Evolutionary conservation across 2,329 filamentous ascomycete species (phyloP).

Genomic region (Fusarium sp.): DNA sequence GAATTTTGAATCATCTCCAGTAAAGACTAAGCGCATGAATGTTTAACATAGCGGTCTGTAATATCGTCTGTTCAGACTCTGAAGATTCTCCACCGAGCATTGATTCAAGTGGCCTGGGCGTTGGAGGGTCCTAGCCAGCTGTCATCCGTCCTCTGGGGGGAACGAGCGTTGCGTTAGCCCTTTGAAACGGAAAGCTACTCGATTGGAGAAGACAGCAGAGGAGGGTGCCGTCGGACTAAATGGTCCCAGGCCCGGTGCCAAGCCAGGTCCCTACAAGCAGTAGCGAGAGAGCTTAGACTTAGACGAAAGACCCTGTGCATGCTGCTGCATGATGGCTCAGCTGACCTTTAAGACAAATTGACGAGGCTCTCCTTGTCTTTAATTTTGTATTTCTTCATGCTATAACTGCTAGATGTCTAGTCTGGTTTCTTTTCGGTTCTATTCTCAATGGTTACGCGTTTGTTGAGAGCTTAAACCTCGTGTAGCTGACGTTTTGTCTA

Average conservation of each 20-base stretch:
- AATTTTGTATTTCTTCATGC: slow-evolving; percentile 11
- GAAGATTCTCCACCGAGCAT: slow-evolving; percentile 1
- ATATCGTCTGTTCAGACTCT: background rate
- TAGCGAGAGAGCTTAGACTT: slow-evolving; percentile 25
- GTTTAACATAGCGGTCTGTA: slow-evolving; percentile 12
- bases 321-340: slow-evolving; percentile 19
- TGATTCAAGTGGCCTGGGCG: slow-evolving; percentile 7
- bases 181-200: slow-evolving; percentile 15
- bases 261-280: slow-evolving; percentile 32
- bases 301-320: background rate
- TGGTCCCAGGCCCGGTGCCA: slow-evolving; percentile 9
- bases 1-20: background rate
- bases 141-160: slow-evolving; percentile 16
- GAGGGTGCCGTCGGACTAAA: slow-evolving; percentile 7
- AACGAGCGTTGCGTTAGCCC: slow-evolving; percentile 5
- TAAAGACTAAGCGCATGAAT: background rate
- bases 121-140: slow-evolving; percentile 21
- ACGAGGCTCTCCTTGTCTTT: slow-evolving; percentile 22
- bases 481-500: slow-evolving; percentile 34
- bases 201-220: slow-evolving; percentile 8
- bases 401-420: background rate
- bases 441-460: background rate
- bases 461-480: slow-evolving; percentile 12
- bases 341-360: slow-evolving; percentile 25
- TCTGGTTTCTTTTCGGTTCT: background rate